Evolutionary conservation across 106 monocot genomes (phyloP).

Genomic region (Dactylorhiza incarnata): DNA sequence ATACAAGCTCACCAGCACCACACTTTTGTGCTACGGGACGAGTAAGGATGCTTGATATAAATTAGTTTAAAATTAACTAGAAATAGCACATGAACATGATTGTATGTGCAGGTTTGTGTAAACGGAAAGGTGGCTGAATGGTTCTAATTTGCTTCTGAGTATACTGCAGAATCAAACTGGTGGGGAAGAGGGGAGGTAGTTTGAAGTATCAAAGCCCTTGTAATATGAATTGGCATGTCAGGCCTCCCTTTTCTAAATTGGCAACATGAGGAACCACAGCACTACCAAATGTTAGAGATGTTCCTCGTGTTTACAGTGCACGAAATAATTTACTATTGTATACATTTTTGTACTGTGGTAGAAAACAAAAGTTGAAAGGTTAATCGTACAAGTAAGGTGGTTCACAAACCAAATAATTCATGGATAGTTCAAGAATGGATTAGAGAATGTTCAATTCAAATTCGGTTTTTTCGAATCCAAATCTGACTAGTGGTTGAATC

Average conservation of each 20-base stretch:
- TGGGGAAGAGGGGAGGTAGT: background rate
- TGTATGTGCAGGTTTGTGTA: too few species aligned
- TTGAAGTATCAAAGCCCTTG: background rate
- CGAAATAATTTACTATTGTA: background rate
- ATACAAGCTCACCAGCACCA: too few species aligned
- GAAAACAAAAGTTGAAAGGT: background rate
- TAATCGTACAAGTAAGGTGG: too few species aligned
- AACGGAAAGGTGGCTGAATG: too few species aligned
- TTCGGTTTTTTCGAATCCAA: too few species aligned
- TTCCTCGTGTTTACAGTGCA: background rate
- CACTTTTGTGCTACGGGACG: too few species aligned
- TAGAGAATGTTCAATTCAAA: too few species aligned
- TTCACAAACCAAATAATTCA: too few species aligned
- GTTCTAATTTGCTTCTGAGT: too few species aligned
- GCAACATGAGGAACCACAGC: background rate
- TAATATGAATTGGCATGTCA: background rate
- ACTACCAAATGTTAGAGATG: background rate
- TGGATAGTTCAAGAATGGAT: too few species aligned
- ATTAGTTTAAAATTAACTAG: background rate
- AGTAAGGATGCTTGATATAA: background rate
- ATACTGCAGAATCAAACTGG: too few species aligned
- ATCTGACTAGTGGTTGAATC: too few species aligned
- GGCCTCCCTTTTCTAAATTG: background rate
- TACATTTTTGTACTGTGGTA: background rate
- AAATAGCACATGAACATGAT: background rate